phyloP scores from a whole-genome alignment of 2,329 filamentous ascomycete genomes.

The Blastomyces parvus region DNA sequence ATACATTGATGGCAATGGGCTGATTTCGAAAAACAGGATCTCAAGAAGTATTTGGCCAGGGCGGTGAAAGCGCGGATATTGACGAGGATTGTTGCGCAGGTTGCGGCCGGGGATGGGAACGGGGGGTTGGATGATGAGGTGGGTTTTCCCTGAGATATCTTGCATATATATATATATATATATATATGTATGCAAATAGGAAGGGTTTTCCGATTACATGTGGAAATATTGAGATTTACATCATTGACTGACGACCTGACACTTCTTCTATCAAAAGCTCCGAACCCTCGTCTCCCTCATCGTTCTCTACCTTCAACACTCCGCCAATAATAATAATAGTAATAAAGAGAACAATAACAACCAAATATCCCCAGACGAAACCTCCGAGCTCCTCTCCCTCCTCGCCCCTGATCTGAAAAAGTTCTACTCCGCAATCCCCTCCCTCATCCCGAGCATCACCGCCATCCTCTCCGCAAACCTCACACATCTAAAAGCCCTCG shows the following conservation, averaged over 20 bases:
- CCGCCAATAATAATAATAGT: slow-evolving; percentile 13
- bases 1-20: background rate
- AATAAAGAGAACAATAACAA: slow-evolving; percentile 6
- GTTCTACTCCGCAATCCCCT: slow-evolving; percentile 23
- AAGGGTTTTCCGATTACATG: background rate
- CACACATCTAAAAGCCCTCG: slow-evolving; percentile 10
- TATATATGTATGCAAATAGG: background rate
- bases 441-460: slow-evolving; percentile 11
- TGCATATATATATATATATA: background rate
- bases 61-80: slow-evolving; percentile 28
- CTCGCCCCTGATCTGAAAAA: slow-evolving; percentile 28
- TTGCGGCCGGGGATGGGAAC: slow-evolving; percentile 28
- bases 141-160: background rate
- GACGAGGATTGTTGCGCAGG: slow-evolving; percentile 23
- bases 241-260: background rate
- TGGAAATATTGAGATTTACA: background rate
- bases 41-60: slow-evolving; percentile 27
- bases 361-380: slow-evolving; percentile 16
- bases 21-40: slow-evolving; percentile 22
- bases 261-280: slow-evolving; percentile 19
- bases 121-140: slow-evolving; percentile 8
- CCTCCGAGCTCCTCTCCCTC: slow-evolving; percentile 20
- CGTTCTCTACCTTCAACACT: slow-evolving; percentile 29
- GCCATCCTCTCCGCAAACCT: slow-evolving; percentile 10
- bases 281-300: slow-evolving; percentile 30